These are phyloP conservation scores for Meyerozyma elateridarum DNA, from an alignment of 1,139 yeast species.

Conservation along the genomic window DNA sequence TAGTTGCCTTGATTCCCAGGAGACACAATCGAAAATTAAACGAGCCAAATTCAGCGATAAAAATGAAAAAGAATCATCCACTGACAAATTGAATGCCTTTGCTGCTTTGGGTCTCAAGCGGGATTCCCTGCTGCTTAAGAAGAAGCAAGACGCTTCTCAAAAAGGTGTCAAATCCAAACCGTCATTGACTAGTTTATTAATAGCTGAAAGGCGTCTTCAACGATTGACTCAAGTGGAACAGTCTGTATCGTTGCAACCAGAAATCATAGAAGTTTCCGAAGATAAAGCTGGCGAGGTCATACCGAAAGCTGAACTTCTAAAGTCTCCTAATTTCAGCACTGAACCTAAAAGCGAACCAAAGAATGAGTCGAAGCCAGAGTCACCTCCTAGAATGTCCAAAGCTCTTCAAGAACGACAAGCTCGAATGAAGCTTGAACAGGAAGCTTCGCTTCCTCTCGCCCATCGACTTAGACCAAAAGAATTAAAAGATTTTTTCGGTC, in stretches of 20 bases:
- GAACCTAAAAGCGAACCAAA: background rate
- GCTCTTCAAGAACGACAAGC: conserved; percentile 1
- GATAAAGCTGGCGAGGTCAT: no score
- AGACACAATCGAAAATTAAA: conserved; percentile 1
- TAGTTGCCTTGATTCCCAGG: conserved; percentile 12
- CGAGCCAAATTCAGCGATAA: conserved; percentile 1
- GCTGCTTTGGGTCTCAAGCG: conserved; percentile 13
- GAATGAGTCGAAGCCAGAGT: background rate
- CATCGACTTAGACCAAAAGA: conserved; percentile 77
- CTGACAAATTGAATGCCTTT: conserved; percentile 7
- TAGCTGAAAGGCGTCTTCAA: conserved; percentile 1
- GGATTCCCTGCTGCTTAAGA: conserved; percentile 7
- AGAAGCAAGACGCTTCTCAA: background rate
- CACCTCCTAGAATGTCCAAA: conserved; percentile 3
- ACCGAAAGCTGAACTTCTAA: no score
- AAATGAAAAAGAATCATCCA: background rate
- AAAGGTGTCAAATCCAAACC: background rate
- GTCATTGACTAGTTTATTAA: background rate
- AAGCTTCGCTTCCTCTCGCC: conserved; percentile 67
- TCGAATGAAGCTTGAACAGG: conserved; percentile 32
- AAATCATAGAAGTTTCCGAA: no score
- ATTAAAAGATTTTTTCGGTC: conserved; percentile 81
- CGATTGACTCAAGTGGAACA: no score
- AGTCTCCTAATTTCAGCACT: background rate
- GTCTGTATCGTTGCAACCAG: no score